A percentile compares a stretch with the other conserved stretches of the same genome.
Evolutionary conservation across 2,329 filamentous ascomycete genomes (phyloP).

Genomic region (Diaporthe sp.): DNA sequence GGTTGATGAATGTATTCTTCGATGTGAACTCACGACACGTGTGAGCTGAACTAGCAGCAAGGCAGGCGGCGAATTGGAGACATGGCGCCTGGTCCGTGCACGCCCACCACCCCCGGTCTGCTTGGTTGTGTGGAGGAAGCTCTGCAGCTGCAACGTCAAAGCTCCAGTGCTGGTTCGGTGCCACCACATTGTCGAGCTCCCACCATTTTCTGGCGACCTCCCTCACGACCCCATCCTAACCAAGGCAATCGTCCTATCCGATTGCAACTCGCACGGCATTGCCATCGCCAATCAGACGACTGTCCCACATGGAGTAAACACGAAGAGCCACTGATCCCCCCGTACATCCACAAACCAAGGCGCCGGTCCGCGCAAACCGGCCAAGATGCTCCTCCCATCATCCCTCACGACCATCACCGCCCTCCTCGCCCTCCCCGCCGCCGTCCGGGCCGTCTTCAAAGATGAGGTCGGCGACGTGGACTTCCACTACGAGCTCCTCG

Average conservation of each 20-base stretch:
- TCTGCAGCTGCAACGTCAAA: slow-evolving; percentile 27
- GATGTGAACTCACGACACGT: no score
- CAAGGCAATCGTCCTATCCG: not conserved
- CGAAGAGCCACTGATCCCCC: not conserved
- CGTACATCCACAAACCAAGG: slow-evolving; percentile 1
- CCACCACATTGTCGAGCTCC: slow-evolving; percentile 2
- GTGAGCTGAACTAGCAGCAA: no score
- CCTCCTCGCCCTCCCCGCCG: slow-evolving; percentile 60
- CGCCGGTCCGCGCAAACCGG: slow-evolving; percentile 32
- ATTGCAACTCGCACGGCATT: not conserved
- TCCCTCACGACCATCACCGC: slow-evolving; percentile 45
- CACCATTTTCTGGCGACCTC: not conserved
- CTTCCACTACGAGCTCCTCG: slow-evolving; percentile 92
- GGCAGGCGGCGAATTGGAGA: not conserved
- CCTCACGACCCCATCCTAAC: not conserved
- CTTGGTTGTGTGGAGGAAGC: slow-evolving; percentile 9
- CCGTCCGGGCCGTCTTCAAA: slow-evolving; percentile 79
- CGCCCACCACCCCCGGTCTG: not conserved
- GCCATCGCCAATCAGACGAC: not conserved
- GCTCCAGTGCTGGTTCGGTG: not conserved
- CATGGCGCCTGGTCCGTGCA: not conserved
- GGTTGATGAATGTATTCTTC: not conserved
- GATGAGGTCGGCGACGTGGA: slow-evolving; percentile 95
- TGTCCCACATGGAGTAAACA: slow-evolving; percentile 35
- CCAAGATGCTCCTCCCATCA: slow-evolving; percentile 39